Evolutionary conservation across 2,329 filamentous ascomycete species (phyloP), one percentile per base, ranked within the genome.

Genomic region (Fusarium albidum): DNA sequence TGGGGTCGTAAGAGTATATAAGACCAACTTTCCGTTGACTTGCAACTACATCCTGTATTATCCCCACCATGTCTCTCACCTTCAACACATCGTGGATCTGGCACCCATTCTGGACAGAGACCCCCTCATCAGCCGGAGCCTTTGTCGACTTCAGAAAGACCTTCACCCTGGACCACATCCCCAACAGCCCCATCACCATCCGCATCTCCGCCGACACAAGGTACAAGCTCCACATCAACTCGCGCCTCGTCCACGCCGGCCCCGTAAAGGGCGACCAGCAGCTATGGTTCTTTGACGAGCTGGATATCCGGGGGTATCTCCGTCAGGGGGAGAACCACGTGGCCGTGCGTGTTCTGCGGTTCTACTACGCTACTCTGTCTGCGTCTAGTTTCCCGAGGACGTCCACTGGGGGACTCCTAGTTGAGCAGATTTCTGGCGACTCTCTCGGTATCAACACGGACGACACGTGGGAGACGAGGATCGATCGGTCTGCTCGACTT

Each of bases 381-480:
- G 42, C 31, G 4, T 15, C 31, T 6, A 35, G 31, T n/a, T 45
- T 45, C 13, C 32, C 42, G 10, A 15, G 42, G 10, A 14, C 21
- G 13, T 9, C 31, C 4, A 27, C 21, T 3, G 31, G 31, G 5
- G 42, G 42, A 3, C 18, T 45, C 7, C 12, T 25, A 13, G 18
- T 39, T 7, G 5, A 21, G 13, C 35, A n/a, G 17, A 21, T 13
- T n/a, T 18, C 21, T 11, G 9, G 8, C 3, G 10, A 39, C 7
- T 5, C 35, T 5, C 18, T 39, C 17, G 8, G 17, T 12, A 15
- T 39, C 9, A 18, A 39, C 18, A 25, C 35, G 13, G 33, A 52
- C 15, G 10, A 12, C 4, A 12, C 31, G 3, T 63, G 59, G 57
- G 40, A 58, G 14, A 39, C 50, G 4, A 26, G 49, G 3, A 50